phyloP scores from a whole-genome alignment of 2,329 filamentous ascomycete genomes.

The Aspergillus costaricaensis region DNA sequence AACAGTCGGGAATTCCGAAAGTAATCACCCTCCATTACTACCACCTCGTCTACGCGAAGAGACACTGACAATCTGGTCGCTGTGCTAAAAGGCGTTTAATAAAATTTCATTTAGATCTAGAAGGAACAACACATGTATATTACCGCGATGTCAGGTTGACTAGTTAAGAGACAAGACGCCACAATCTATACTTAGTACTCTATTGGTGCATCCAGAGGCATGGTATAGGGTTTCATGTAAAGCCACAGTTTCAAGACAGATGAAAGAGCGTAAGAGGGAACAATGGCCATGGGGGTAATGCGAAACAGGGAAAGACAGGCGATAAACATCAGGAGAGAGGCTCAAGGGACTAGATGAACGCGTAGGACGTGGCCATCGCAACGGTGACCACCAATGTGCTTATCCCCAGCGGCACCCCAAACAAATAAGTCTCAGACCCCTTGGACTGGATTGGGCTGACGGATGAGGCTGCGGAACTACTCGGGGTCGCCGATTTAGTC shows the following conservation, averaged over 20 bases:
- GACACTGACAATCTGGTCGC: not conserved
- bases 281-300: not conserved
- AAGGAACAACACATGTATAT: not conserved
- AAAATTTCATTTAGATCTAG: not conserved
- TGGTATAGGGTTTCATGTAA: not conserved
- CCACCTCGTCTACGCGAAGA: not conserved
- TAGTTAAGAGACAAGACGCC: not conserved
- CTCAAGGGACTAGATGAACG: not conserved
- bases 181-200: too few species aligned
- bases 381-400: conserved; percentile 1
- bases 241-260: not conserved
- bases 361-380: conserved; percentile 4
- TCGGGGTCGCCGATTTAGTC: not conserved
- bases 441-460: not conserved
- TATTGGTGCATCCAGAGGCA: too few species aligned
- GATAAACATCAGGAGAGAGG: not conserved
- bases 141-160: not conserved
- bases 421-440: not conserved
- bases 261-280: not conserved
- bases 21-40: too few species aligned
- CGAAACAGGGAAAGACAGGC: not conserved
- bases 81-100: not conserved
- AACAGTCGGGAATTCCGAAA: not conserved
- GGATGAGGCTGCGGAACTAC: conserved; percentile 1
- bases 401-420: not conserved